Conservation (phyloP, 345 rosid species). For the Leavenworthia alabamica region DNA sequence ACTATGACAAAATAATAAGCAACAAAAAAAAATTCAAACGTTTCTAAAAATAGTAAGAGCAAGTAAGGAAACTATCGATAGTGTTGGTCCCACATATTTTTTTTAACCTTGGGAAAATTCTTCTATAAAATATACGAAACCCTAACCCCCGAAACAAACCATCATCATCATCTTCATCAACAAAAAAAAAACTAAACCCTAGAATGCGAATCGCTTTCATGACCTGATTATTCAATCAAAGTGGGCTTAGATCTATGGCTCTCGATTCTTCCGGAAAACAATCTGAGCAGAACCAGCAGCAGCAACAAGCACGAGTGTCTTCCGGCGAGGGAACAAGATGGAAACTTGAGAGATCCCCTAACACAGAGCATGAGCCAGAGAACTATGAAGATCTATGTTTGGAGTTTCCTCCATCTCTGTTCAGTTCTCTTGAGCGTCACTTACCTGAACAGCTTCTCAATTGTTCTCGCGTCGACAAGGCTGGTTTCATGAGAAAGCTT, state of each 20-base stretch:
- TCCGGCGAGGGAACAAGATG: slow-evolving; percentile 5
- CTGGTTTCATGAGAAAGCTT: slow-evolving; percentile 57
- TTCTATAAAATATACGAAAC: slow-evolving; percentile 19
- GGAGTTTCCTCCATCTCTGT: slow-evolving; percentile 62
- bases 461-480: slow-evolving; percentile 46
- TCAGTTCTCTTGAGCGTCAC: slow-evolving; percentile 79
- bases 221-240: slow-evolving; percentile 28
- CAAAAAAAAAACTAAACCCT: slow-evolving; percentile 30
- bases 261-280: slow-evolving; percentile 28
- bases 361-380: slow-evolving; percentile 59
- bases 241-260: slow-evolving; percentile 26
- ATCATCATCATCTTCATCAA: slow-evolving; percentile 19
- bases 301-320: slow-evolving; percentile 7
- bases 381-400: slow-evolving; percentile 68
- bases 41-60: slow-evolving; percentile 6
- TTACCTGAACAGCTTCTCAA: slow-evolving; percentile 54
- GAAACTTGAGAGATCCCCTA: slow-evolving; percentile 50
- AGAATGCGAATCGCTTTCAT: slow-evolving; percentile 16
- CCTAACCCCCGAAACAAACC: slow-evolving; percentile 38
- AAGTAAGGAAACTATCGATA: neutral
- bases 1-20: neutral
- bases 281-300: slow-evolving; percentile 10
- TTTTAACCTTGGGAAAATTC: neutral
- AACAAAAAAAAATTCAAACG: neutral
- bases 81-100: slow-evolving; percentile 15